phyloP scores from a whole-genome alignment of 176 grass and related monocot species.

The Typha latifolia region DNA sequence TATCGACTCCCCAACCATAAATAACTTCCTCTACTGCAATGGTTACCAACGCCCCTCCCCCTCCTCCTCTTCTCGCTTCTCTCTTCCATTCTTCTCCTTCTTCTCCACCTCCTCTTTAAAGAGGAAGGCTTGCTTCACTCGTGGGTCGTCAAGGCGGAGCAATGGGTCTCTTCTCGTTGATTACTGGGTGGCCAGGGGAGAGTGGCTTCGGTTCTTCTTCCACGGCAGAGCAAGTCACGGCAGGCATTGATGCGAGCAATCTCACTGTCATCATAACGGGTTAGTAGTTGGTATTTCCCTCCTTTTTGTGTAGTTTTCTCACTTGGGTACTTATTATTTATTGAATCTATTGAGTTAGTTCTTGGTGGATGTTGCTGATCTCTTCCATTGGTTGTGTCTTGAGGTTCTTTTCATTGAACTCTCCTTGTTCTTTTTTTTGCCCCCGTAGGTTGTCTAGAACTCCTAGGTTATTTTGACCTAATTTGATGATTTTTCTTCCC shows the following conservation, averaged over 20 bases:
- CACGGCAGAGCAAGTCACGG: conserved; percentile 91
- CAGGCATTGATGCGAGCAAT: conserved; percentile 37
- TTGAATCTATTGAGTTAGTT: neutral
- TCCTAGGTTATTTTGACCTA: too few relatives aligned
- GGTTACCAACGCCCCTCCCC: neutral
- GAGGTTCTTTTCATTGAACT: neutral
- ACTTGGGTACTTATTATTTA: neutral
- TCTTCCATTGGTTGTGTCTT: neutral
- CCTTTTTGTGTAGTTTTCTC: neutral
- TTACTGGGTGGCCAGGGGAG: conserved; percentile 59
- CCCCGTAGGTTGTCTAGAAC: too few relatives aligned
- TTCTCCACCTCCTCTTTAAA: neutral
- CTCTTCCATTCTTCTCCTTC: neutral
- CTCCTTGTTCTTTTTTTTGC: too few relatives aligned
- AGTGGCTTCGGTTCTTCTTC: conserved; percentile 74
- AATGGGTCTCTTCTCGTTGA: conserved; percentile 53
- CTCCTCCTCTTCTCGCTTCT: conserved; percentile 1
- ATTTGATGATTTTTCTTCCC: too few relatives aligned
- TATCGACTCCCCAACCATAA: conserved; percentile 34
- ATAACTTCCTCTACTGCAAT: conserved; percentile 20
- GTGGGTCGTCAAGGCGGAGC: neutral
- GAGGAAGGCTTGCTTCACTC: neutral
- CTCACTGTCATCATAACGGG: conserved; percentile 85
- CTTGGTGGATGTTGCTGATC: neutral
- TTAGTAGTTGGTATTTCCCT: conserved; percentile 11